Percentiles rank a stretch among this genome's conserved stretches.
phyloP scores from a whole-genome alignment of 2,329 filamentous ascomycete species.

The Rasamsonia emersonii region DNA sequence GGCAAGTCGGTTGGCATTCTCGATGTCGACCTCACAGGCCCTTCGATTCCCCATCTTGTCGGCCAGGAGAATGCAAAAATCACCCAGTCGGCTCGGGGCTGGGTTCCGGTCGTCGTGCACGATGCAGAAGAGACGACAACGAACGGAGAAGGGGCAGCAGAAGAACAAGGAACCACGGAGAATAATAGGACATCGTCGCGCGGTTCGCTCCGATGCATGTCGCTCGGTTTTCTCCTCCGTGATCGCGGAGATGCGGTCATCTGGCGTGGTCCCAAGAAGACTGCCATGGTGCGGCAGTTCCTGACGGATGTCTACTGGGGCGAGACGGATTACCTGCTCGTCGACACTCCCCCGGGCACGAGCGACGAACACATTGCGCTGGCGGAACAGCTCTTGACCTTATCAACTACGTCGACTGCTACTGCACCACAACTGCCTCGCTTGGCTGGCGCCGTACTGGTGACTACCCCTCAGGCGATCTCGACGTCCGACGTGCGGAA shows the following conservation, averaged over 20 bases:
- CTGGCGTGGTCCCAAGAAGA: constrained; percentile 97
- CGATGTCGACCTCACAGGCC: constrained; percentile 91
- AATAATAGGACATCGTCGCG: constrained; percentile 14
- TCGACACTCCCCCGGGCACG: constrained; percentile 93
- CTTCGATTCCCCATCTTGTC: constrained; percentile 91
- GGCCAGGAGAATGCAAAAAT: constrained; percentile 84
- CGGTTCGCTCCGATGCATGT: constrained; percentile 62
- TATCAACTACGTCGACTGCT: constrained; percentile 22
- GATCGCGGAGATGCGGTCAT: constrained; percentile 84
- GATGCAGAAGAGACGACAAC: constrained; percentile 33
- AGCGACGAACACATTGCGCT: constrained; percentile 96
- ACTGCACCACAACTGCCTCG: constrained; percentile 41
- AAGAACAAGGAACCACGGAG: constrained; percentile 5
- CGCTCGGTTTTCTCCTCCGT: constrained; percentile 79
- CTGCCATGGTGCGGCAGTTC: constrained; percentile 96
- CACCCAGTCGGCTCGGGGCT: constrained; percentile 81
- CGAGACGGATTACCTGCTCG: constrained; percentile 79
- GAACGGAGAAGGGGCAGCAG: constrained; percentile 4
- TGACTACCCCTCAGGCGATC: constrained; percentile 93
- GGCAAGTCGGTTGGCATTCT: constrained; percentile 89
- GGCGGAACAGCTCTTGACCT: constrained; percentile 67
- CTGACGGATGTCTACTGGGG: constrained; percentile 84
- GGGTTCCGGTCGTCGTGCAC: constrained; percentile 84
- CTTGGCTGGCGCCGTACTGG: constrained; percentile 79
- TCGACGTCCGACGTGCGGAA: constrained; percentile 90